Base-by-base conservation (phyloP, 805 yeast species). In the Lipomyces lipofer region DNA sequence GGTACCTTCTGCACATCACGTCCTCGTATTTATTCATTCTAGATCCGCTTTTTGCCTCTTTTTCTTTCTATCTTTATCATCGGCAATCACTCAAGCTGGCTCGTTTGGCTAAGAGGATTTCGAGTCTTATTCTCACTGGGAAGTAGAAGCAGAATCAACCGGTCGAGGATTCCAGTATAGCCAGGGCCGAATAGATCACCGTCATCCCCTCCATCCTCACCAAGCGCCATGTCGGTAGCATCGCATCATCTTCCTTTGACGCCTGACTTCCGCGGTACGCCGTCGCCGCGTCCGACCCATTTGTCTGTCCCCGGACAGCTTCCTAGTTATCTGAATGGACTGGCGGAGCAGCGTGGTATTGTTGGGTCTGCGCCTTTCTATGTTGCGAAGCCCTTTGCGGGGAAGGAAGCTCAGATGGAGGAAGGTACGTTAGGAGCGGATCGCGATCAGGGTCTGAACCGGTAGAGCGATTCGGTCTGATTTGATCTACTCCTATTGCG, bases 361-460 rank as follows among this genome's bases (percentile, higher is more conserved):
- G n/a, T n/a, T n/a, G 43, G 50, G 32, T 19, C 30, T 15, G 43
- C 54, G 13, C 60, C 60, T 10, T 57, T 57, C 54, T 92, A 90
- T 76, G 81, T 82, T 59, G 80, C 86, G 48, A 76, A 83, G 49
- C 85, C 86, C 4, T 92, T 89, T 67, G 79, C 82, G 22, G 96
- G 91, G 32, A 89, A 87, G 69, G 86, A 83, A 66, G 77, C 80
- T 45, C 98, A 94, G 71, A 80, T 84, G 69, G 90, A 83, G 62
- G 77, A 66, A 29, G 70, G 70, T 65, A 53, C 7, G 64, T 25
- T 6, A 19, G 17, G 15, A 24, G 22, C 15, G 9, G 8, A 9
- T 1, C 27, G n/a, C 12, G 49, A 33, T 33, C 27, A 3, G 15
- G 43, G 21, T 12, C 43, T 33, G 17, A 7, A 6, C n/a, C 17